Evolutionary conservation across 208 protist genomes (phyloP), one percentile per base, ranked within the genome.

Genomic region (Crithidia bombi): DNA sequence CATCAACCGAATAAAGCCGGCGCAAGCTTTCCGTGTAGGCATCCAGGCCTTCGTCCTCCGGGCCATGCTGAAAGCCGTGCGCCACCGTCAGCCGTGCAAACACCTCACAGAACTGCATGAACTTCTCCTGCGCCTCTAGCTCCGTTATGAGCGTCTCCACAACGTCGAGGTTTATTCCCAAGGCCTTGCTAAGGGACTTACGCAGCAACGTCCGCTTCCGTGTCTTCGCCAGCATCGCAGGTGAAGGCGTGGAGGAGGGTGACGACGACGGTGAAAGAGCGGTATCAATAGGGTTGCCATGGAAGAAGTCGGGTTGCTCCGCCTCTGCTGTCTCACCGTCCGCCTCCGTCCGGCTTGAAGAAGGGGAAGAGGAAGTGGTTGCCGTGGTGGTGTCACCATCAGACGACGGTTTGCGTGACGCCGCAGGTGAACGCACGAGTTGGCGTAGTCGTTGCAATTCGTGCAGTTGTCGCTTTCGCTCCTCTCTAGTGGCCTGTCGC

Each of bases 61-160:
- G 33, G 25, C 75, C 82, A 62, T 95, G 90, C 32, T 56, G 51
- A 51, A 95, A 95, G 32, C 90, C 87, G 21, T 38, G 55, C 43
- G 83, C 81, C 19, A 85, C 61, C 32, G 90, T 95, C 33, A 95
- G 73, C 9, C 90, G 90, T 23, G 85, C 84, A 61, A 95, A 88
- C 5, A 95, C 90, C 76, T 95, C 90, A 46, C 87, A 93, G 75
- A 92, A 89, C 71, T 93, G 79, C 76, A 93, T 79, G 50, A 95
- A 95, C 68, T 79, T 71, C 71, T 93, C 87, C 75, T 93, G 90
- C 4, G 87, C 85, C 30, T 84, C 71, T 47, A 95, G 72, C 81
- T 93, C 82, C 11, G 41, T 55, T 5, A 89, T 77, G 14, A 95
- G 74, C 43, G 69, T 89, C 51, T 85, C 78, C 32, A 85, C 83